Evolutionary conservation across 768 basidiomycete genomes (phyloP), one percentile per base, ranked within the genome.

Genomic region (Hortiboletus flavorubellus): DNA sequence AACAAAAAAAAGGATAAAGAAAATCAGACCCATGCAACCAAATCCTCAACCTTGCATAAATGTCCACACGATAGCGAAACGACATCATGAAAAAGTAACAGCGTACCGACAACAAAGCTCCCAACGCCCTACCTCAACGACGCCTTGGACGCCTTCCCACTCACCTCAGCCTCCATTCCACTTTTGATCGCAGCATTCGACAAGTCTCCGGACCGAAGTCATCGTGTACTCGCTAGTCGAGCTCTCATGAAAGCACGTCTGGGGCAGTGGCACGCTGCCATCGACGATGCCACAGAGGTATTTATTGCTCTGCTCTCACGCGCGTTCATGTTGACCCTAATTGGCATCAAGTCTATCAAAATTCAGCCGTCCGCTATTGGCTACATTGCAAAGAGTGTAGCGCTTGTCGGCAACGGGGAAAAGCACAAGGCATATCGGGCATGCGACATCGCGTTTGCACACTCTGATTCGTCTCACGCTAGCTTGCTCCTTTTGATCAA

Each of bases 161-260:
- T 58, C 18, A 58, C 57, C 31, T 49, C 63, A 9, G 55, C 61
- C 6, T 55, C 61, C 26, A 71, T 74, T 23, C 70, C 70, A 7
- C 8, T 34, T 16, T 12, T 50, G 43, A 34, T 18, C 5, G 21
- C 35, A 7, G 37, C 35, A 26, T 16, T 46, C 16, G 3, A 11
- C 10, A 15, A 3, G 16, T 26, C 52, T 5, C 38, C 5, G 37
- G 9, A n/a, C n/a, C 7, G 7, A 38, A 38, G 1, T 5, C 16
- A 38, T n/a, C 1, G n/a, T 38, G 15, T 8, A 16, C 38, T 38
- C 16, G 16, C 38, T n/a, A 16, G 16, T 38, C 38, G 38, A n/a
- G 38, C 38, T 8, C 38, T 38, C n/a, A 8, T 38, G 16, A 38
- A 16, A n/a, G 38, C 38, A n/a, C 38, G 16, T 38, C 16, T 38